Evolutionary conservation across 1,139 yeast species (phyloP), one percentile per base, ranked within the genome.

Genomic region (Pichia sp.): DNA sequence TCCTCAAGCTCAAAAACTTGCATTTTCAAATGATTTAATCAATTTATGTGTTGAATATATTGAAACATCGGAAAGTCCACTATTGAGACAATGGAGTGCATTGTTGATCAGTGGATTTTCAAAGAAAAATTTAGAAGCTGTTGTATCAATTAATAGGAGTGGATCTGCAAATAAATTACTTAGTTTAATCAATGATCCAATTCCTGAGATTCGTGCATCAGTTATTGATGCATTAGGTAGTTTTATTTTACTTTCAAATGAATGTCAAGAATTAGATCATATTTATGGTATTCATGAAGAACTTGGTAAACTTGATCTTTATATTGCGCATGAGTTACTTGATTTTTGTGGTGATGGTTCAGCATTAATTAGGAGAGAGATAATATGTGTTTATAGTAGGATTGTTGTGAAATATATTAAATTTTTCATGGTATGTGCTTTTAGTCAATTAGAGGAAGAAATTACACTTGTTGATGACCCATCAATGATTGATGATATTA

Each of bases 201-300:
- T 89, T 36, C 96, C 98, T 0, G 99, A 91, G 60, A 95, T 91
- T 0, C 69, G 98, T 46, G 82, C 96, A 0, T 85, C 97, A 0
- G 77, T 86, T 10, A 67, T 91, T 10, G 67, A 80, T 36, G 85
- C 95, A 0, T 63, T 91, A 38, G 77, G 89, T 3, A 77, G 78
- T 26, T 85, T 82, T 56, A 62, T 56, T 34, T 33, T 52, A 2
- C 23, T 88, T 28, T 76, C 83, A 7, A 77, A 69, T 23, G 64
- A 59, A 4, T 62, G 63, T 19, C 71, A 43, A 6, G 47, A 48
- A 8, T 18, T 38, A 3, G 54, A 53, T 8, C 35, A 34, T 10
- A 38, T 35, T n/a, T 49, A 46, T 36, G 38, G 44, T 4, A 23
- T 44, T 6, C 47, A 47, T 19, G 59, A 72, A 41, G 80, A 74